Evolutionary conservation across 345 rosid species (phyloP).

Genomic region (Cochlearia excelsa): DNA sequence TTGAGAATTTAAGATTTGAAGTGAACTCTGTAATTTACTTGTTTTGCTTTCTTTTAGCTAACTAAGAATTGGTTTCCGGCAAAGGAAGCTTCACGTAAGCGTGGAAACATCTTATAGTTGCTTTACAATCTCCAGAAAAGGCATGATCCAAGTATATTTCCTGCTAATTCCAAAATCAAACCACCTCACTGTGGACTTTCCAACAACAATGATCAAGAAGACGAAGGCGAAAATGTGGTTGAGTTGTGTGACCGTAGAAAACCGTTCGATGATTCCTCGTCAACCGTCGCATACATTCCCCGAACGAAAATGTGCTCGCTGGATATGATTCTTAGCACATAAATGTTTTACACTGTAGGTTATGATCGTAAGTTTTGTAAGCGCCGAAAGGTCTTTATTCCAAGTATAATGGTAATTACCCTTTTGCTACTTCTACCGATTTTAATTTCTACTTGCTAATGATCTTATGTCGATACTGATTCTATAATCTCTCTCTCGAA

Average conservation of each 20-base stretch:
- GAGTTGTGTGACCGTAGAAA: conserved; percentile 37
- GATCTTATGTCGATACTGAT: conserved; percentile 3
- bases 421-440: neutral
- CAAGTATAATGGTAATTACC: conserved; percentile 48
- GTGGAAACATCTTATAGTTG: conserved; percentile 55
- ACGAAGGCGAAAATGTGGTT: conserved; percentile 33
- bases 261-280: conserved; percentile 36
- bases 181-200: conserved; percentile 30
- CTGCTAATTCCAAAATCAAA: conserved; percentile 38
- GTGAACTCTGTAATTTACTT: neutral
- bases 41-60: conserved; percentile 51
- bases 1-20: neutral
- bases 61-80: conserved; percentile 77
- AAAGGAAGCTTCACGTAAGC: conserved; percentile 77
- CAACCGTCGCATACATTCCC: conserved; percentile 21
- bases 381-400: conserved; percentile 33
- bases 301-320: conserved; percentile 36
- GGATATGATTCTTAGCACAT: conserved; percentile 41
- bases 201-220: conserved; percentile 40
- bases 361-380: conserved; percentile 26
- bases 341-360: conserved; percentile 26
- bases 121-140: conserved; percentile 59
- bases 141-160: conserved; percentile 38
- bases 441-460: neutral
- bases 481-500: conserved; percentile 14